Conservation (phyloP, 176 grass and related monocot species). For the Avena atlantica region DNA sequence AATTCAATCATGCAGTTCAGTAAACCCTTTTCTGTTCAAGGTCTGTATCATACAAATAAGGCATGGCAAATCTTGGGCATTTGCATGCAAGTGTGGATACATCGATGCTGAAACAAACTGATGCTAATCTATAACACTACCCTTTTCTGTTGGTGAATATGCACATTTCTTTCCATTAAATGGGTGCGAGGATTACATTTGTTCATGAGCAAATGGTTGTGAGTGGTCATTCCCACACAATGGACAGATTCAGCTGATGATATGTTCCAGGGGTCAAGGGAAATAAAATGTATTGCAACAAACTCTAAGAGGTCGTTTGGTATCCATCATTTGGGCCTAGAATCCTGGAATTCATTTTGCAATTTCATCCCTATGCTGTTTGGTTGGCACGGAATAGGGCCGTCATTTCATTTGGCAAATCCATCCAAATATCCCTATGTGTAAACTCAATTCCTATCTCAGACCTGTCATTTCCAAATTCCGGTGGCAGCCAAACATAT, state of each 20-base stretch:
- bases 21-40: neutral
- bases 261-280: neutral
- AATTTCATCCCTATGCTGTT: no score
- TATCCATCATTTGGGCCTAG: no score
- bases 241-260: neutral
- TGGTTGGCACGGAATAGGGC: no score
- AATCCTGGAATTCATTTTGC: no score
- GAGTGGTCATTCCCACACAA: neutral
- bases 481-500: no score
- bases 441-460: no score
- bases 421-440: no score
- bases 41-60: constrained; percentile 2
- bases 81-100: neutral
- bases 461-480: no score
- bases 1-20: neutral
- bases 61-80: neutral
- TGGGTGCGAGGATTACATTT: neutral
- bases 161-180: neutral
- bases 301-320: neutral
- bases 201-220: neutral
- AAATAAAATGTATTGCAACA: neutral
- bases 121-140: neutral
- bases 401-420: no score
- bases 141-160: neutral
- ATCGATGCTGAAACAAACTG: neutral